Conservation (phyloP, 805 yeast species). For the Metschnikowia reukaufii region DNA sequence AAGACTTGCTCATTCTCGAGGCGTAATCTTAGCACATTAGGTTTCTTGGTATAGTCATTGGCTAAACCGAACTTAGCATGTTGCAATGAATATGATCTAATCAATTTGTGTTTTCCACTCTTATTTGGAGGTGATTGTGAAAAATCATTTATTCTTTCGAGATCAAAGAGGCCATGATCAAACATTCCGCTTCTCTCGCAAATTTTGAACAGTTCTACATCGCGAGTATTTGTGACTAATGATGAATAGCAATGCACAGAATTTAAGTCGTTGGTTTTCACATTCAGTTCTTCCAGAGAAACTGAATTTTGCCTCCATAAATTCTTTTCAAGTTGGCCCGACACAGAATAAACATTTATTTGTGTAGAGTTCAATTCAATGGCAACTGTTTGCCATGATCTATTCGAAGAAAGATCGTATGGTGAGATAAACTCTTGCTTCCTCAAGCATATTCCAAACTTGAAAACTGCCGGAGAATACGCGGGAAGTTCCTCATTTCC, state of each 20-base stretch:
- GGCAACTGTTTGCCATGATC: conserved; percentile 70
- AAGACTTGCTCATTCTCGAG: conserved; percentile 82
- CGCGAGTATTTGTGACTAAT: conserved; percentile 13
- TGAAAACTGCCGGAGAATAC: conserved; percentile 65
- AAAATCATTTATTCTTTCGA: not conserved
- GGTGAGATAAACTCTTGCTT: conserved; percentile 81
- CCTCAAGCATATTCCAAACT: conserved; percentile 55
- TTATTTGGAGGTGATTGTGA: not conserved
- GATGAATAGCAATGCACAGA: conserved; percentile 4
- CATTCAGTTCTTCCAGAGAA: not conserved
- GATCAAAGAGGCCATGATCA: not conserved
- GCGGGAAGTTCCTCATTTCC: conserved; percentile 53
- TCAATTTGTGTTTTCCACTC: conserved; percentile 22
- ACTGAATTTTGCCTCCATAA: not conserved
- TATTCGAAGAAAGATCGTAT: conserved; percentile 60
- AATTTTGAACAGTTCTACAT: conserved; percentile 10
- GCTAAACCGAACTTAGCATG: conserved; percentile 85
- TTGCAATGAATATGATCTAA: conserved; percentile 78
- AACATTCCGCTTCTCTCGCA: conserved; percentile 13
- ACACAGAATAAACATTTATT: conserved; percentile 61
- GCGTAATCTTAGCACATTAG: conserved; percentile 69
- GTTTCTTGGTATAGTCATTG: conserved; percentile 71
- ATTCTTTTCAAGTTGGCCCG: conserved; percentile 29
- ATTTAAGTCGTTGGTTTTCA: too few relatives aligned
- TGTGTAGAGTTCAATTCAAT: conserved; percentile 87